These are phyloP conservation scores for Nitzschia sp. DNA, from an alignment of 108 stramenopile genomes.

Conservation along the genomic window DNA sequence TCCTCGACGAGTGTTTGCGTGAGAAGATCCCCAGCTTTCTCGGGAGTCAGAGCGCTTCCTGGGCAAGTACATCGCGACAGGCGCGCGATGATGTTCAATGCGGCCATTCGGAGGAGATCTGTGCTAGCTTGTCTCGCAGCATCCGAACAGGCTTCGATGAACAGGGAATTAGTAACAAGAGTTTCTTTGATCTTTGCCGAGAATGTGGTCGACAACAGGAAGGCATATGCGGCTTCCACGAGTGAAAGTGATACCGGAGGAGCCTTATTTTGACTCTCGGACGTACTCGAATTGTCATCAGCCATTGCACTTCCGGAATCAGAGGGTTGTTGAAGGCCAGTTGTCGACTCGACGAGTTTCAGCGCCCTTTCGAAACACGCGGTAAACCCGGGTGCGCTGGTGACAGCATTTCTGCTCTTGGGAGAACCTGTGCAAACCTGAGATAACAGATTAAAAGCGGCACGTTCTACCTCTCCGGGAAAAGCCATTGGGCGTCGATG, in stretches of 20 bases:
- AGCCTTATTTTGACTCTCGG: no score
- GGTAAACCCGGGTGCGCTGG: conserved; percentile 21
- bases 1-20: conserved; percentile 11
- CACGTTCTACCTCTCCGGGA: conserved; percentile 30
- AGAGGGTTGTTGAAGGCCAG: no score
- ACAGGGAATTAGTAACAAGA: background rate
- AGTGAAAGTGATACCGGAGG: no score
- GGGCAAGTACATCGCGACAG: conserved; percentile 29
- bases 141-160: conserved; percentile 32
- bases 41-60: conserved; percentile 11
- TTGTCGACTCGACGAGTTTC: conserved; percentile 8
- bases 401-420: conserved; percentile 46
- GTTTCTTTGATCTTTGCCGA: background rate
- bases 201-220: background rate
- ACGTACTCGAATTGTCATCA: no score
- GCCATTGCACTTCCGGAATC: no score
- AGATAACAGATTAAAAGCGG: conserved; percentile 41
- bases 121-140: conserved; percentile 4
- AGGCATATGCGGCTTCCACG: background rate
- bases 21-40: conserved; percentile 20
- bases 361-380: conserved; percentile 34
- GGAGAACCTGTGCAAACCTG: conserved; percentile 35
- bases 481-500: no score
- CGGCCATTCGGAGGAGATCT: conserved; percentile 19
- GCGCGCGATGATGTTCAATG: conserved; percentile 22